These are phyloP conservation scores for Penicillium manginii DNA, from an alignment of 495 filamentous ascomycete genomes.

Conservation along the genomic window DNA sequence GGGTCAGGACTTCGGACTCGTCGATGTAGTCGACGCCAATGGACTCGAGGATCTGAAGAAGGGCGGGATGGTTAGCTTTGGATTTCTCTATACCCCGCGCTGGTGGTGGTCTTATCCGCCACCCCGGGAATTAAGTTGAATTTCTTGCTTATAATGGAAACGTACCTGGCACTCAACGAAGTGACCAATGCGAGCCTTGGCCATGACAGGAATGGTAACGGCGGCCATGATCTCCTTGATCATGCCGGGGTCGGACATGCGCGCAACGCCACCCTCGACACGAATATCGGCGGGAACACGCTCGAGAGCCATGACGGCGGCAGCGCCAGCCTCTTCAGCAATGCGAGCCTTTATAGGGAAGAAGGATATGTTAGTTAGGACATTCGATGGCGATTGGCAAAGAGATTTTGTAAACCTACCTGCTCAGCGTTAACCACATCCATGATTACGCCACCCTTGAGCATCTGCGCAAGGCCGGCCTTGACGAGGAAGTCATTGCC, in stretches of 20 bases:
- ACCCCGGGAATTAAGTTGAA: neutral
- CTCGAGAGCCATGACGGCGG: conserved; percentile 98
- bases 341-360: conserved; percentile 69
- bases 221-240: conserved; percentile 95
- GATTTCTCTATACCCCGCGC: neutral
- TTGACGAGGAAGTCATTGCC: conserved; percentile 74
- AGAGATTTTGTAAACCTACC: conserved; percentile 43
- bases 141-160: conserved; percentile 4
- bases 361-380: neutral
- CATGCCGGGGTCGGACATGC: conserved; percentile 95
- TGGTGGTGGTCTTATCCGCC: neutral
- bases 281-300: conserved; percentile 97
- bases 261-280: conserved; percentile 85
- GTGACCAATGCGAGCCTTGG: conserved; percentile 97
- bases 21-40: conserved; percentile 98
- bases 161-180: conserved; percentile 92
- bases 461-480: conserved; percentile 92
- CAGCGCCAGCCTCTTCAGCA: conserved; percentile 94
- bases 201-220: conserved; percentile 99
- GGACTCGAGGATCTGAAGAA: conserved; percentile 80
- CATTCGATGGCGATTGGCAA: neutral
- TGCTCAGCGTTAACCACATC: conserved; percentile 95
- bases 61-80: conserved; percentile 11
- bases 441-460: conserved; percentile 99
- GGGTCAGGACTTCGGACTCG: conserved; percentile 95